Evolutionary conservation across 768 basidiomycete genomes (phyloP).

Genomic region (Tubosaeta brunneosetosa): DNA sequence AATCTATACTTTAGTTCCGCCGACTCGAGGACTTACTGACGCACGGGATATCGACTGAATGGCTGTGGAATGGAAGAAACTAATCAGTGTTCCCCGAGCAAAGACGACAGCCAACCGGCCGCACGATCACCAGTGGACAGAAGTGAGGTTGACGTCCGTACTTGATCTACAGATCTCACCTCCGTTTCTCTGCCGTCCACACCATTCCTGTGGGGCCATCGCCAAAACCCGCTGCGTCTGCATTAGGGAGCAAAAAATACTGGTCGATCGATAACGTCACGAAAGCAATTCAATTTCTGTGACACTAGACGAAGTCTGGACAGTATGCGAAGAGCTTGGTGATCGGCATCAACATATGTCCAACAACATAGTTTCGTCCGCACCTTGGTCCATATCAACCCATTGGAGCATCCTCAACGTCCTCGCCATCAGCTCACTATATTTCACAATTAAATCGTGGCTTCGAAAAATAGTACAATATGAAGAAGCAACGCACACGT

Average conservation of each 20-base stretch:
- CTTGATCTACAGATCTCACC: constrained; percentile 1
- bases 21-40: background rate
- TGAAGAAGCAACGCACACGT: background rate
- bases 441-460: background rate
- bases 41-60: background rate
- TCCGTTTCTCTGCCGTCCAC: background rate
- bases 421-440: background rate
- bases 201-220: background rate
- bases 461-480: background rate
- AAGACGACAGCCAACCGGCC: background rate
- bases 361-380: background rate
- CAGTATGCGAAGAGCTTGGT: background rate
- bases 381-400: background rate
- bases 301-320: background rate
- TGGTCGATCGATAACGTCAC: constrained; percentile 2
- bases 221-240: constrained; percentile 4
- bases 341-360: constrained; percentile 7
- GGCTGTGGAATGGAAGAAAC: constrained; percentile 2
- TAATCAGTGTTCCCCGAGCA: background rate
- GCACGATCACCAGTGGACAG: background rate
- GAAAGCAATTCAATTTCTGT: background rate
- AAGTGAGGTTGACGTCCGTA: background rate
- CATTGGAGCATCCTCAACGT: background rate
- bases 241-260: background rate
- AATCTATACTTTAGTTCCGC: background rate